These are phyloP conservation scores for Leishmania arabica DNA, from an alignment of 208 protist species.

Conservation along the genomic window DNA sequence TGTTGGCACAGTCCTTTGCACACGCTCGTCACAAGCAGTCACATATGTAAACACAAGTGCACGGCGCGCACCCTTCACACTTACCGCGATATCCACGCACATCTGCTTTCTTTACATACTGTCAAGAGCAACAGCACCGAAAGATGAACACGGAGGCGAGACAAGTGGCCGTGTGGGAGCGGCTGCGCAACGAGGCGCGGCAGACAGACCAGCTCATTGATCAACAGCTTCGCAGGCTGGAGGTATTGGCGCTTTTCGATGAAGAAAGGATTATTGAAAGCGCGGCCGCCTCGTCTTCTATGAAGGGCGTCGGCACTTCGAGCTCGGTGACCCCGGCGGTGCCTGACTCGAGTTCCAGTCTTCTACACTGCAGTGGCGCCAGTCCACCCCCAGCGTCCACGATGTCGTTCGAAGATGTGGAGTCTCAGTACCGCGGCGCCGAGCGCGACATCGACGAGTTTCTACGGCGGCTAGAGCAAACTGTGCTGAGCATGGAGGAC, in stretches of 20 bases:
- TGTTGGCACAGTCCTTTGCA: background rate
- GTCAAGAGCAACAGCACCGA: background rate
- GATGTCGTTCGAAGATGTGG: slow-evolving; percentile 17
- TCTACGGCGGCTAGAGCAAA: slow-evolving; percentile 31
- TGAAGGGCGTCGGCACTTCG: background rate
- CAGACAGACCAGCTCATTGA: slow-evolving; percentile 65
- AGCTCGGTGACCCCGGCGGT: slow-evolving; percentile 3
- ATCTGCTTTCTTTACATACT: background rate
- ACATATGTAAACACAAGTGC: background rate
- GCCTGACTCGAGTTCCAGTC: background rate
- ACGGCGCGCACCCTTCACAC: background rate
- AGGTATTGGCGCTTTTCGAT: slow-evolving; percentile 41
- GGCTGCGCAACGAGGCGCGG: slow-evolving; percentile 66
- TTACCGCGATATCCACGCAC: background rate
- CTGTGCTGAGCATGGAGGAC: slow-evolving; percentile 35
- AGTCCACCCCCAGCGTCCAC: background rate
- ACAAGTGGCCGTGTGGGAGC: slow-evolving; percentile 51
- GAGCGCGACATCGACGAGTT: slow-evolving; percentile 27
- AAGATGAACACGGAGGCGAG: slow-evolving; percentile 17
- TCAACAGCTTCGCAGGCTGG: slow-evolving; percentile 53
- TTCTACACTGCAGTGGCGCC: background rate
- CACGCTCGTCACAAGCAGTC: background rate
- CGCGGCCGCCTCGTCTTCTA: background rate
- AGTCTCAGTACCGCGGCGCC: slow-evolving; percentile 27
- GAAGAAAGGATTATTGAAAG: slow-evolving; percentile 21